Conservation (phyloP, 164 flowering plant genomes). For the Houttuynia cordata region DNA sequence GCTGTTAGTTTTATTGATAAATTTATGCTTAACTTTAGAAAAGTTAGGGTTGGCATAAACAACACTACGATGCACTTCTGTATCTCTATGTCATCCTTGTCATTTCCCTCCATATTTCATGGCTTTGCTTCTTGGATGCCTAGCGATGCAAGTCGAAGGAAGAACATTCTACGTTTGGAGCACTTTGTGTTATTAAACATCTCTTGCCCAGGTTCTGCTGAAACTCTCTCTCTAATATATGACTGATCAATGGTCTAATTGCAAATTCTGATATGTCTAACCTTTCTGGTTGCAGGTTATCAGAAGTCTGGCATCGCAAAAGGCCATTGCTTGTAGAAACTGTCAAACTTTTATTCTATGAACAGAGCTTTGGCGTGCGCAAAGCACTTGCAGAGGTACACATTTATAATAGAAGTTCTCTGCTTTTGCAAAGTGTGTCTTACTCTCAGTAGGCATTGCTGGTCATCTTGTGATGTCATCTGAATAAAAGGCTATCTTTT, state of each 20-base stretch:
- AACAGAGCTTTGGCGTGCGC: slow-evolving; percentile 56
- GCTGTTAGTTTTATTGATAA: too few species aligned
- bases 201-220: slow-evolving; percentile 72
- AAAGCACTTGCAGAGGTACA: slow-evolving; percentile 86
- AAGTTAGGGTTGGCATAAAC: too few species aligned
- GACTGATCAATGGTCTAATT: background rate
- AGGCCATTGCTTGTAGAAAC: slow-evolving; percentile 71
- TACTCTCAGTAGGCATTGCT: background rate
- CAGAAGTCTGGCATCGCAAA: slow-evolving; percentile 89
- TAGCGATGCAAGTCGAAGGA: slow-evolving; percentile 89
- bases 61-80: background rate
- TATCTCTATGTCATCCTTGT: background rate
- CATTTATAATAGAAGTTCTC: background rate
- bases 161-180: slow-evolving; percentile 70
- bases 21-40: too few species aligned
- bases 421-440: background rate
- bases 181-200: slow-evolving; percentile 85
- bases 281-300: slow-evolving; percentile 39
- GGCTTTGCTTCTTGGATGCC: slow-evolving; percentile 2
- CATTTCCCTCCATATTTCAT: background rate
- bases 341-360: slow-evolving; percentile 66
- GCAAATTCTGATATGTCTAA: background rate
- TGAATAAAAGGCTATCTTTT: background rate
- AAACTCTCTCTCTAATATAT: slow-evolving; percentile 1
- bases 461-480: background rate